A percentile compares a stretch with the other conserved stretches of the same genome.
These are phyloP conservation scores for Perkinsela sp. DNA, from an alignment of 208 protist genomes.

Conservation along the genomic window DNA sequence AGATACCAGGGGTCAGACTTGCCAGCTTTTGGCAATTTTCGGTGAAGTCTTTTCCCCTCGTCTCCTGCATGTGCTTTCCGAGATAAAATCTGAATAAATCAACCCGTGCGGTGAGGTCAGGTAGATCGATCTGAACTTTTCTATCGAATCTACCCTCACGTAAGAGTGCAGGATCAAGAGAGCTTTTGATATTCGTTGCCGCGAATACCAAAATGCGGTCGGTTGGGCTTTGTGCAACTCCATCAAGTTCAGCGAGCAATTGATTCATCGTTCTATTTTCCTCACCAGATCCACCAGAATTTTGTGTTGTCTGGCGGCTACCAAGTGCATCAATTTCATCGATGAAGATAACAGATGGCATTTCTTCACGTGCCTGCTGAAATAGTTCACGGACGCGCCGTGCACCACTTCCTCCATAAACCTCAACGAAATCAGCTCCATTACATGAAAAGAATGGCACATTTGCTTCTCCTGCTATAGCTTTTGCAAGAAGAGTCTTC, in stretches of 20 bases:
- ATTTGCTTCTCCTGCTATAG: conserved; percentile 54
- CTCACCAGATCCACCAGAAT: conserved; percentile 15
- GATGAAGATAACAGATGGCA: conserved; percentile 88
- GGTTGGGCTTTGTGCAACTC: conserved; percentile 23
- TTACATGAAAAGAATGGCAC: conserved; percentile 82
- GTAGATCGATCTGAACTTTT: conserved; percentile 48
- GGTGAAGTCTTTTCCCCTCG: not conserved
- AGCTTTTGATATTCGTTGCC: conserved; percentile 79
- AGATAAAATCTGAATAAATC: conserved; percentile 46
- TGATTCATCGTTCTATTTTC: conserved; percentile 80
- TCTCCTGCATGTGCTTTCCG: conserved; percentile 7
- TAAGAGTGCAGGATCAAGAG: conserved; percentile 72
- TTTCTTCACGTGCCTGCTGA: conserved; percentile 38
- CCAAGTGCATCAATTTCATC: conserved; percentile 92
- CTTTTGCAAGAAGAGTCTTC: conserved; percentile 73
- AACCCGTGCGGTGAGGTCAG: conserved; percentile 22
- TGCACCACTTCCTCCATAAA: conserved; percentile 84
- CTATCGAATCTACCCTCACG: conserved; percentile 87
- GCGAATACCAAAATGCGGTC: conserved; percentile 80
- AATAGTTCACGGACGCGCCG: conserved; percentile 78
- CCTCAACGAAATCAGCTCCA: conserved; percentile 81
- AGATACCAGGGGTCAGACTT: conserved; percentile 46
- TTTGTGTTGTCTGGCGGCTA: conserved; percentile 19
- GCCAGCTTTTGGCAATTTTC: conserved; percentile 8
- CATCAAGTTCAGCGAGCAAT: conserved; percentile 81